Conservation (phyloP, 176 grass and related monocot species). For the Cenchrus americanus region DNA sequence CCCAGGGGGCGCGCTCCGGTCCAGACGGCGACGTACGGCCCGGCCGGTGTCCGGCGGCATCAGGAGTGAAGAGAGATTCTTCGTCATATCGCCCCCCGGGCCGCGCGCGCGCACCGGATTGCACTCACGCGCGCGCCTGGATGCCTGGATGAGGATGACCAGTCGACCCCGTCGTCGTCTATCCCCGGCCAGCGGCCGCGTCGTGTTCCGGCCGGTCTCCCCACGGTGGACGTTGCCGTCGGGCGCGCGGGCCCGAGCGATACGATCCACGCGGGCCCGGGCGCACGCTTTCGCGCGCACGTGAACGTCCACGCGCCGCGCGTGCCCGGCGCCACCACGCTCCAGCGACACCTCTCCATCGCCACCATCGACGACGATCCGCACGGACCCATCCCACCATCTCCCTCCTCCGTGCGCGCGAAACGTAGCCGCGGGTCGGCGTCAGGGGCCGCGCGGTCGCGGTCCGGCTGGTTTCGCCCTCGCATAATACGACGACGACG, state of each 20-base stretch:
- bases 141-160: too few relatives aligned
- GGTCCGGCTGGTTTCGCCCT: too few relatives aligned
- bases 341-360: neutral
- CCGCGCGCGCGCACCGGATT: too few relatives aligned
- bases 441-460: neutral
- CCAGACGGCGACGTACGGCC: too few relatives aligned
- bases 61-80: too few relatives aligned
- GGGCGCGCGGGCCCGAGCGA: neutral
- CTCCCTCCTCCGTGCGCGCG: neutral
- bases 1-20: too few relatives aligned
- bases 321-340: constrained; percentile 31
- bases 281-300: constrained; percentile 22
- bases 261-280: neutral
- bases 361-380: neutral
- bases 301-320: constrained; percentile 51
- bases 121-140: too few relatives aligned
- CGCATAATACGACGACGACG: neutral
- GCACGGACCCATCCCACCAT: neutral
- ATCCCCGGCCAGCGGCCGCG: neutral
- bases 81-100: too few relatives aligned
- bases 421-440: constrained; percentile 9
- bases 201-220: neutral
- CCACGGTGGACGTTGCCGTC: constrained; percentile 17
- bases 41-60: too few relatives aligned
- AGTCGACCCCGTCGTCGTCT: too few relatives aligned